These are phyloP conservation scores for Hypericum androsaemum DNA, from an alignment of 345 rosid genomes.

Conservation along the genomic window DNA sequence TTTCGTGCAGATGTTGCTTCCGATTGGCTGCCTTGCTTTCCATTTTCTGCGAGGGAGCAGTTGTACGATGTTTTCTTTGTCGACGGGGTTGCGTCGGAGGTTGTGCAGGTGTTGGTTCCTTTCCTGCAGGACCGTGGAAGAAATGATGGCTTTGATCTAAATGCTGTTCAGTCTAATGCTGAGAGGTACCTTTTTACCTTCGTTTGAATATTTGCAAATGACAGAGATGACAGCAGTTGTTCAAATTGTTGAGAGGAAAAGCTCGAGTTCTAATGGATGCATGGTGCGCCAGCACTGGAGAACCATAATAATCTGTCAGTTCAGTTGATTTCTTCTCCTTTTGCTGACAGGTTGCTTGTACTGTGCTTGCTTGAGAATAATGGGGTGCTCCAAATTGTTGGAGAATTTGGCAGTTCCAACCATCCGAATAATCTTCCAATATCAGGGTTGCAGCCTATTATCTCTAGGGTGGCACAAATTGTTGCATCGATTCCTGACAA, in stretches of 20 bases:
- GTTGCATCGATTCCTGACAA: constrained; percentile 85
- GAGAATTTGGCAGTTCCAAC: constrained; percentile 34
- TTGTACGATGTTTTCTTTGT: constrained; percentile 76
- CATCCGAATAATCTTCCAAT: constrained; percentile 18
- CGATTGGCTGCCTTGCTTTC: constrained; percentile 86
- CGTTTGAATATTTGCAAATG: too few species aligned
- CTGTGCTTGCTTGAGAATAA: constrained; percentile 68
- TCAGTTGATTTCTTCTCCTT: constrained; percentile 4
- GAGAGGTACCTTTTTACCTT: too few species aligned
- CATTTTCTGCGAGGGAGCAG: constrained; percentile 55
- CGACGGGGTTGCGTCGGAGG: constrained; percentile 54
- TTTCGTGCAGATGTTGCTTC: constrained; percentile 68
- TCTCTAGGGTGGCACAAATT: constrained; percentile 61
- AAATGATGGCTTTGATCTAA: constrained; percentile 26
- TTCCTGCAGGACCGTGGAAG: constrained; percentile 31
- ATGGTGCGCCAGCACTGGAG: neutral
- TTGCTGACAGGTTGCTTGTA: constrained; percentile 61
- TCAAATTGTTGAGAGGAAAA: too few species aligned
- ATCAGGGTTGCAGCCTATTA: constrained; percentile 28
- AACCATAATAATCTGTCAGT: neutral
- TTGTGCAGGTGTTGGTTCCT: constrained; percentile 73
- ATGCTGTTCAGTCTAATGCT: constrained; percentile 27
- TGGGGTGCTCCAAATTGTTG: constrained; percentile 53
- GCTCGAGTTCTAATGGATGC: too few species aligned
- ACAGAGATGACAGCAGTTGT: too few species aligned